A percentile compares a stretch with the other conserved stretches of the same genome.
Conservation (phyloP, 2,329 filamentous ascomycete species). For the Monosporascus sp. region DNA sequence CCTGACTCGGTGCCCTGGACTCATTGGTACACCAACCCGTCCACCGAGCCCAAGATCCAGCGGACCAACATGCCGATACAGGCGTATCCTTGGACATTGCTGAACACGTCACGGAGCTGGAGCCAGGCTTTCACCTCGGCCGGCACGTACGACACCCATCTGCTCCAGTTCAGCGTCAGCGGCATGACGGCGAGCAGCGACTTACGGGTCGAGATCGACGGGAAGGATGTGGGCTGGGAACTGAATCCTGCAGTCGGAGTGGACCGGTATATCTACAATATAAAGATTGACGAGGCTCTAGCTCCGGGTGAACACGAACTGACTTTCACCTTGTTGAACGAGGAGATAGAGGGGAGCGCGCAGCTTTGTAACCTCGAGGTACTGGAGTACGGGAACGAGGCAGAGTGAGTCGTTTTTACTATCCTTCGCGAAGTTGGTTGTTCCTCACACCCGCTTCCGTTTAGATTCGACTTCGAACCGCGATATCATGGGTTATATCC, state of each 20-base stretch:
- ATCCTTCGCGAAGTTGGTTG: not conserved
- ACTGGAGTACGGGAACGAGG: slow-evolving; percentile 20
- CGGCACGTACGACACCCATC: slow-evolving; percentile 20
- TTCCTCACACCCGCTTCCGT: slow-evolving; percentile 1
- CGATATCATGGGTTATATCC: slow-evolving; percentile 22
- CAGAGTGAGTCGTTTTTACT: slow-evolving; percentile 12
- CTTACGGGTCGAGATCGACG: slow-evolving; percentile 23
- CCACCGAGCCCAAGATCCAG: slow-evolving; percentile 20
- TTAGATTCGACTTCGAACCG: slow-evolving; percentile 18
- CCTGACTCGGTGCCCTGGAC: slow-evolving; percentile 17
- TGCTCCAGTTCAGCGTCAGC: slow-evolving; percentile 25
- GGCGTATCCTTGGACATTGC: slow-evolving; percentile 26
- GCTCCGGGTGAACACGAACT: slow-evolving; percentile 20
- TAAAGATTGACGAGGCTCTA: slow-evolving; percentile 18
- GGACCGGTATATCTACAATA: slow-evolving; percentile 26
- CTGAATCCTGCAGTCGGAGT: slow-evolving; percentile 20
- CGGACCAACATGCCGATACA: slow-evolving; percentile 27
- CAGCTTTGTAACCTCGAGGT: slow-evolving; percentile 26
- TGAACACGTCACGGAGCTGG: slow-evolving; percentile 23
- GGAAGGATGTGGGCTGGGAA: slow-evolving; percentile 24
- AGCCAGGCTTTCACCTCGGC: slow-evolving; percentile 21
- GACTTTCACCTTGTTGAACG: slow-evolving; percentile 19
- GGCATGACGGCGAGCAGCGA: slow-evolving; percentile 22
- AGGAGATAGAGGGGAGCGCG: slow-evolving; percentile 21
- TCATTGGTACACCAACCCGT: slow-evolving; percentile 24